Base-by-base conservation (phyloP, 2,329 filamentous ascomycete genomes). In the Furcasterigmium furcatum region DNA sequence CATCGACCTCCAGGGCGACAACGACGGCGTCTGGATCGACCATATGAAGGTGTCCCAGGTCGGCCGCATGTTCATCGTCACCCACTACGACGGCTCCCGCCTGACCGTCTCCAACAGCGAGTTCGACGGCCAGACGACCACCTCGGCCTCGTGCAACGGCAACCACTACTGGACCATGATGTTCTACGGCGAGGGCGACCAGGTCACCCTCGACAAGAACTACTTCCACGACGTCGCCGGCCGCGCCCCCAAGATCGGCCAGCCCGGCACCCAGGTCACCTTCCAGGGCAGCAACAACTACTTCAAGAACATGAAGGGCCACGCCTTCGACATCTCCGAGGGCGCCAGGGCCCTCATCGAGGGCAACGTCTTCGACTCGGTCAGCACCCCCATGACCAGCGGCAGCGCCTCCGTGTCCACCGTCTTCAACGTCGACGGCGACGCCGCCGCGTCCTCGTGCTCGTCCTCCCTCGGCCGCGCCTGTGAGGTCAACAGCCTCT, bases 241-340 rank as follows among this genome's bases (percentile, higher is more conserved):
- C 14, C 57, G 58, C 35, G 52, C 57, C 8, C 58, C 58, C 27
- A 41, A 41, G 38, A 21, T 41, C 4, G 38, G 38, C 38, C 22
- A 61, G 51, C 58, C 75, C 14, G 60, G 59, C 5, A 18, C 27
- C 41, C 52, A 40, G 22, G 52, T 50, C 9, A 52, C 51, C 22
- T 56, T 61, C 50, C 56, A 60, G n/a, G 56, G 54, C 14, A 47
- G 47, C 52, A 61, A 61, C 54, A 60, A 61, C 56, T 51, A 52
- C 38, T 61, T 61, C 43, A 52, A 50, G 36, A 57, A 55, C 46
- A 59, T 59, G 54, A 49, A 56, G 27, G 58, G 57, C 20, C 77
- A 81, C 57, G 77, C 71, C 19, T 67, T 72, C 13, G 77, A 82
- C 63, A 79, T 64, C 46, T 64, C 77, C 54, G 71, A 56, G 9